Conservation (phyloP, 2,329 filamentous ascomycete species). For the Fusarium oxysporum region DNA sequence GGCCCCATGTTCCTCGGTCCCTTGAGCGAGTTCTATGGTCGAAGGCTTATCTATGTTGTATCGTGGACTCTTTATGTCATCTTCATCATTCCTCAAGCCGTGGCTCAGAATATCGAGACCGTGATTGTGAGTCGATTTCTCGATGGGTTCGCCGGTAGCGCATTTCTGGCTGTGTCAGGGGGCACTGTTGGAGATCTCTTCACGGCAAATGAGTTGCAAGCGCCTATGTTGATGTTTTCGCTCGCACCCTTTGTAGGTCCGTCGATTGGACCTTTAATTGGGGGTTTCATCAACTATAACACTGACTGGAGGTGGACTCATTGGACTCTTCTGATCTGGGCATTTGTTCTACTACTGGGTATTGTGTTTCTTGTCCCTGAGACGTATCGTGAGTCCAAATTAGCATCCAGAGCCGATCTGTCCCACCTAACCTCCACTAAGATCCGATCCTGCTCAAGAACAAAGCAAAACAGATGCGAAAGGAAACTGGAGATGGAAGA, state of each 20-base stretch:
- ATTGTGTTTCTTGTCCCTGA: constrained; percentile 84
- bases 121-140: constrained; percentile 84
- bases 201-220: constrained; percentile 72
- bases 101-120: constrained; percentile 84
- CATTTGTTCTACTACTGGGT: constrained; percentile 69
- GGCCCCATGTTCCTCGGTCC: constrained; percentile 73
- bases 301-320: constrained; percentile 84
- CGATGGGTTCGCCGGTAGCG: constrained; percentile 76
- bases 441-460: constrained; percentile 76
- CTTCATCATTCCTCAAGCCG: constrained; percentile 84
- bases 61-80: constrained; percentile 81
- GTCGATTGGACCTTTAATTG: constrained; percentile 69
- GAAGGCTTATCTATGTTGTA: constrained; percentile 81
- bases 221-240: constrained; percentile 86
- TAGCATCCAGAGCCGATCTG: background rate
- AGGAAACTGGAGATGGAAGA: constrained; percentile 80
- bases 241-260: constrained; percentile 73
- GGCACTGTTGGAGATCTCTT: constrained; percentile 89
- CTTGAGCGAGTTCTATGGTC: constrained; percentile 82
- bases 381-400: constrained; percentile 73
- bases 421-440: constrained; percentile 39
- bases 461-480: constrained; percentile 77
- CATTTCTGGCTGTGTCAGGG: constrained; percentile 80
- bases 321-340: constrained; percentile 87
- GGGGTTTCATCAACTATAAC: constrained; percentile 85